Percentiles rank a stretch among this genome's conserved stretches.
Evolutionary conservation across 805 yeast species (phyloP).

Genomic region (Ogataea nonfermentans): DNA sequence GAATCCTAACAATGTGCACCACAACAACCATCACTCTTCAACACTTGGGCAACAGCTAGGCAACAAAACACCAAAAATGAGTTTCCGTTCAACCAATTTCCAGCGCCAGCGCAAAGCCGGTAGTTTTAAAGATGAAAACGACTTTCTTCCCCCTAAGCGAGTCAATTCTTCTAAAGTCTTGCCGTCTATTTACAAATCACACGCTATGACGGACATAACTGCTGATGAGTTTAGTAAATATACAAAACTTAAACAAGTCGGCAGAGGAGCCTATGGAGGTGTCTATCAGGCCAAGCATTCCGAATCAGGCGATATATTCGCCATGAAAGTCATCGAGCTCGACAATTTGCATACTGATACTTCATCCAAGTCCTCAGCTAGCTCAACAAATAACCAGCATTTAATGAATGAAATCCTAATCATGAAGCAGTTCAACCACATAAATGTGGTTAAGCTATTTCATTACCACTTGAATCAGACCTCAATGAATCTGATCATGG

Average conservation of each 20-base stretch:
- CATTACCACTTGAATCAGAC: conserved; percentile 59
- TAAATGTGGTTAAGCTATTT: conserved; percentile 64
- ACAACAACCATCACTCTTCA: conserved; percentile 13
- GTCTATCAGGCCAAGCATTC: conserved; percentile 50
- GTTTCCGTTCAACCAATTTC: conserved; percentile 7
- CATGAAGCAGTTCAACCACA: conserved; percentile 61
- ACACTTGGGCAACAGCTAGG: conserved; percentile 14
- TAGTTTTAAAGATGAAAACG: background rate
- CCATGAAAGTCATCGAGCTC: conserved; percentile 27
- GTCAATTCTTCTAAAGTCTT: conserved; percentile 1
- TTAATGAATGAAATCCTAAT: conserved; percentile 69
- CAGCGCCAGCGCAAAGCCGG: conserved; percentile 4
- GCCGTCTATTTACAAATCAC: background rate
- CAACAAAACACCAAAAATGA: conserved; percentile 4
- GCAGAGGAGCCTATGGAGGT: conserved; percentile 88
- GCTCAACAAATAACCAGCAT: conserved; percentile 21
- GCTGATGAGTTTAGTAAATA: conserved; percentile 37
- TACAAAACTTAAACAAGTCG: conserved; percentile 61
- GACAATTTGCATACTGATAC: conserved; percentile 7
- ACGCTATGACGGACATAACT: conserved; percentile 19
- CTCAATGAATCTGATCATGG: conserved; percentile 59
- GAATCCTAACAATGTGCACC: conserved; percentile 15
- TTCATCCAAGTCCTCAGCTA: conserved; percentile 3
- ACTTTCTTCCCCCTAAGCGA: background rate
- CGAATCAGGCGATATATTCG: conserved; percentile 16